Percentiles rank a stretch among this genome's conserved stretches.
Evolutionary conservation across 1,139 yeast species (phyloP).

Genomic region (Sugiyamaella sp.): DNA sequence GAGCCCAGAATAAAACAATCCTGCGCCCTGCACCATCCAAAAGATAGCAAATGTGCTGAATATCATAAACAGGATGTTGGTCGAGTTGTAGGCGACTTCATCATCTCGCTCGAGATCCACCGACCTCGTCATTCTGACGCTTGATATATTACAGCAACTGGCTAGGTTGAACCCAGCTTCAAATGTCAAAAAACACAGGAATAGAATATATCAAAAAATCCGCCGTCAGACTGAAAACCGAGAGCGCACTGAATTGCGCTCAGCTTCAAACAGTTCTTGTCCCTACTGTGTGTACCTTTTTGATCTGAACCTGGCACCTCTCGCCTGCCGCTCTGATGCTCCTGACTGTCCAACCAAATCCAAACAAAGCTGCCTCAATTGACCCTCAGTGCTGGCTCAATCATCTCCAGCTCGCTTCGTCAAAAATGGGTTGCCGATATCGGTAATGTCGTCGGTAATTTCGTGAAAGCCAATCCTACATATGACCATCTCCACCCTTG

Average conservation of each 20-base stretch:
- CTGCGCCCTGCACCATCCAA: conserved; percentile 39
- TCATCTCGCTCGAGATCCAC: conserved; percentile 8
- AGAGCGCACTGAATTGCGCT: too few species aligned
- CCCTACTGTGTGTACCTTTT: too few species aligned
- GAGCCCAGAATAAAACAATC: conserved; percentile 60
- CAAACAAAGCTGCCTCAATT: too few species aligned
- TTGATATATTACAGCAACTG: neutral
- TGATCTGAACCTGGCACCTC: too few species aligned
- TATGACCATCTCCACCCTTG: neutral
- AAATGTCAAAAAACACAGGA: neutral
- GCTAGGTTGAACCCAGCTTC: neutral
- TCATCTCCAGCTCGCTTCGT: neutral
- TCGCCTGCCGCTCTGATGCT: too few species aligned
- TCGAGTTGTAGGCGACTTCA: conserved; percentile 19
- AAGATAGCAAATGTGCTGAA: conserved; percentile 31
- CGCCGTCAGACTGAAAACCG: too few species aligned
- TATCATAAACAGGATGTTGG: conserved; percentile 28
- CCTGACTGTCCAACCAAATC: too few species aligned
- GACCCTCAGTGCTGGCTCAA: too few species aligned
- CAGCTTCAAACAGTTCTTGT: too few species aligned
- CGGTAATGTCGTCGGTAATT: neutral
- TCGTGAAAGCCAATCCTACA: neutral
- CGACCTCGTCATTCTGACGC: neutral
- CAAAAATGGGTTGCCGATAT: neutral
- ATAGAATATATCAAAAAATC: too few species aligned